Percentiles rank a stretch among this genome's conserved stretches.
These are phyloP conservation scores for Didymella pinodella DNA, from an alignment of 2,329 filamentous ascomycete species.

Conservation along the genomic window DNA sequence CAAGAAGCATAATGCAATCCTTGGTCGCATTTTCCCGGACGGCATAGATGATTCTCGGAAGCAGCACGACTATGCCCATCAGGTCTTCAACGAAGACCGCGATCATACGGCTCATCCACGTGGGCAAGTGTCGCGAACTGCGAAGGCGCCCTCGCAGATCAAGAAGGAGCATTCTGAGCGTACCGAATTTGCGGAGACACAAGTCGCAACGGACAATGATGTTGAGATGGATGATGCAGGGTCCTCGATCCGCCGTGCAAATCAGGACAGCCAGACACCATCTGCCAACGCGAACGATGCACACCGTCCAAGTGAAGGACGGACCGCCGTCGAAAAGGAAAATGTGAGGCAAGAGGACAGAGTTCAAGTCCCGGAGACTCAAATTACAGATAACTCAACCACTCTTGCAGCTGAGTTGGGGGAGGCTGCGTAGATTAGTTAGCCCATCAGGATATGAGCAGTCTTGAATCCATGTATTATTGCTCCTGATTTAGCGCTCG, in stretches of 20 bases:
- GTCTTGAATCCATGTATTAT: not conserved
- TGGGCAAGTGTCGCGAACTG: slow-evolving; percentile 18
- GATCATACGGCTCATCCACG: slow-evolving; percentile 39
- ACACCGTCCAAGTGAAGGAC: not conserved
- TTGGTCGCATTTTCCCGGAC: slow-evolving; percentile 50
- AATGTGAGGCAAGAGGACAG: not conserved
- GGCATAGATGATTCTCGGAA: slow-evolving; percentile 45
- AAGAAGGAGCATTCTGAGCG: slow-evolving; percentile 37
- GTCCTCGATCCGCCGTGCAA: not conserved
- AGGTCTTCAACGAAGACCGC: slow-evolving; percentile 42
- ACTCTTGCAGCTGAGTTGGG: slow-evolving; percentile 1
- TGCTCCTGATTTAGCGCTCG: not conserved
- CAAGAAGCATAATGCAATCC: slow-evolving; percentile 46
- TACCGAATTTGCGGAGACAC: slow-evolving; percentile 21
- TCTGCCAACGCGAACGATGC: not conserved
- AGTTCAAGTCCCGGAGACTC: slow-evolving; percentile 10
- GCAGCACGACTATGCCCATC: slow-evolving; percentile 44
- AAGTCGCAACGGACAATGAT: slow-evolving; percentile 26
- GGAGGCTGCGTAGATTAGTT: not conserved
- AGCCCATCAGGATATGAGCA: not conserved
- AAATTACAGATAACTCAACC: slow-evolving; percentile 1
- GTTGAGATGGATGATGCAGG: slow-evolving; percentile 35
- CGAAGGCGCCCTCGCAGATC: slow-evolving; percentile 23
- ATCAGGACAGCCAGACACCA: not conserved
- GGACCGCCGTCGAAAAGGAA: not conserved